These are phyloP conservation scores for Camellia oleifera DNA, from an alignment of 179 eudicot species.

Conservation along the genomic window DNA sequence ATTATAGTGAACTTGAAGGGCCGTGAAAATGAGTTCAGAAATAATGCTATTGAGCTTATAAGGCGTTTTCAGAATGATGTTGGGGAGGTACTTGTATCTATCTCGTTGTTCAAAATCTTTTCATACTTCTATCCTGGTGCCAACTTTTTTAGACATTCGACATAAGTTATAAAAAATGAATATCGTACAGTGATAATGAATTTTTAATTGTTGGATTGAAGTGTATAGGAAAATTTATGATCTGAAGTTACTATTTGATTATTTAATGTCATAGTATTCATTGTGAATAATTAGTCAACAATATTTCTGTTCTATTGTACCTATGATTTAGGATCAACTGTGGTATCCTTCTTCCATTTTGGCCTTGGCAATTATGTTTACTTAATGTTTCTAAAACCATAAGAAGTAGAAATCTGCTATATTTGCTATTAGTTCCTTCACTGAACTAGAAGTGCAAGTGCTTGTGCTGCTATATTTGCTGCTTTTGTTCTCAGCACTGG, in stretches of 20 bases:
- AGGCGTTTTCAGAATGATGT: constrained; percentile 68
- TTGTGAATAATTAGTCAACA: background rate
- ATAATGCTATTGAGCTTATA: constrained; percentile 73
- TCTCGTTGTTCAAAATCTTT: background rate
- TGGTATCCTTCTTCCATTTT: background rate
- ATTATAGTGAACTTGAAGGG: constrained; percentile 84
- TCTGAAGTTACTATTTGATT: background rate
- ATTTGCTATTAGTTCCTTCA: background rate
- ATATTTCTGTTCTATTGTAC: background rate
- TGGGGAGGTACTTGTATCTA: constrained; percentile 68
- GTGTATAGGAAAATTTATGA: background rate
- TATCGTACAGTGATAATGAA: background rate
- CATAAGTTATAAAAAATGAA: background rate
- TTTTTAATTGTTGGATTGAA: background rate
- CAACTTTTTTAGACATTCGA: background rate
- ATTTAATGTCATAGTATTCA: background rate
- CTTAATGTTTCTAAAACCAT: background rate
- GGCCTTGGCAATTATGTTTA: background rate
- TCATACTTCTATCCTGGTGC: background rate
- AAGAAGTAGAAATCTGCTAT: background rate
- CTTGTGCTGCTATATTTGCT: background rate
- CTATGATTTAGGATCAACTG: background rate
- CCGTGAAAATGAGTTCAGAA: constrained; percentile 65
- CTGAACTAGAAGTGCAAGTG: background rate
- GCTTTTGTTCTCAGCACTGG: background rate